Evolutionary conservation across 2,329 filamentous ascomycete genomes (phyloP), one percentile per base, ranked within the genome.

Genomic region (Metarhizium rileyi): DNA sequence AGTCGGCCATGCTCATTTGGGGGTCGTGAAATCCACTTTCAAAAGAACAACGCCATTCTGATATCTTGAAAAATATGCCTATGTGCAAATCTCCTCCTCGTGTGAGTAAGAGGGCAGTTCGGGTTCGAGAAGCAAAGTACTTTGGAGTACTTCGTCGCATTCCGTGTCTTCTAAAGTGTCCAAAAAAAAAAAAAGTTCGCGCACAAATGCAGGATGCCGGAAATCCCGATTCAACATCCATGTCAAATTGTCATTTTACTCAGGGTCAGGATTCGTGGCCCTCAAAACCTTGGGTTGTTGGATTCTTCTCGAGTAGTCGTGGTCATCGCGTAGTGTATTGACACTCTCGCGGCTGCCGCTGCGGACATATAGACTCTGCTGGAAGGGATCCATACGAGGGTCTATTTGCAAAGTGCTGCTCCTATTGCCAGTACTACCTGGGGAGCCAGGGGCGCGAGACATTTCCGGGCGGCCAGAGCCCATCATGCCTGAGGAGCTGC

Each of bases 301-400:
- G 14, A 84, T 79, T 55, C 73, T 70, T 54, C 81, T 70, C 36
- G 80, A 83, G 59, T 84, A 84, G 56, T 84, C 81, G 51, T 81
- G 78, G 53, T 84, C 78, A 59, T 84, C 81, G 50, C 76, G 76
- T 5, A 84, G 65, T 1, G 80, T 83, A 56, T 78, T 78, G 59
- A 84, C 66, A 59, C 80, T 84, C 61, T 84, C 80, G 53, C 75
- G 74, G 57, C 80, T 83, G 61, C 76, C 76, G 57, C 74, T 81
- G 25, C 76, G 70, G 41, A 69, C 67, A 60, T 83, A 84, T 12
- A 82, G 66, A 18, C 74, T 75, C 33, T 73, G 71, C 44, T 76
- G 73, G 53, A 77, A 81, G 0, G 80, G 80, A 57, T 84, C 77
- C 68, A 84, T 75, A 42, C 81, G 72, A 28, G 81, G 81, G 59